Evolutionary conservation across 2,329 filamentous ascomycete species (phyloP).

Genomic region (Arthrobotrys sinensis): DNA sequence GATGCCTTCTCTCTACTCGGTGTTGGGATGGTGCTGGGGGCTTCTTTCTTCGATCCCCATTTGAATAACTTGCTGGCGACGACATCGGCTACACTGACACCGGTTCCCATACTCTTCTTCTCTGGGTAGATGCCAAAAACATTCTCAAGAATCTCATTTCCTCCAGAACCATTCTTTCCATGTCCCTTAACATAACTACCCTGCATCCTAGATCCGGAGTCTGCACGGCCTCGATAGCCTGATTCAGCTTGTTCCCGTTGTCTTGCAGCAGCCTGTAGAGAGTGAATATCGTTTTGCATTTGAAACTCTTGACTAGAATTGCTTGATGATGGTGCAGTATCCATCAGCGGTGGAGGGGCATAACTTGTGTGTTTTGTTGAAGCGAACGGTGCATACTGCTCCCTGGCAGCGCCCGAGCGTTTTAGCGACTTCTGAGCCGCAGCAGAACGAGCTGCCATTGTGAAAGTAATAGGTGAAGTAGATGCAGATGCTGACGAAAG

Average conservation of each 20-base stretch:
- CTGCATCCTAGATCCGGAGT: constrained; percentile 53
- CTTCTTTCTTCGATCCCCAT: constrained; percentile 58
- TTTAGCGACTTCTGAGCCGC: constrained; percentile 59
- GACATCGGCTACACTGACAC: constrained; percentile 58
- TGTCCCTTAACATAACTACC: constrained; percentile 37
- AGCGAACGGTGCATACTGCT: constrained; percentile 45
- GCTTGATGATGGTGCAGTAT: constrained; percentile 48
- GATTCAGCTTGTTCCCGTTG: constrained; percentile 49
- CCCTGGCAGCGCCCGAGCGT: constrained; percentile 40
- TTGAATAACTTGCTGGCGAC: constrained; percentile 60
- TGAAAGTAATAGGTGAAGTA: background rate
- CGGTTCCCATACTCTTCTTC: constrained; percentile 59
- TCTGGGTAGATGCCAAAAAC: constrained; percentile 61
- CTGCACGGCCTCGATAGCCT: constrained; percentile 48
- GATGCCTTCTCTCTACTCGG: constrained; percentile 37
- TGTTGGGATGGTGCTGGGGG: constrained; percentile 57
- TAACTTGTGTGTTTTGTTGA: constrained; percentile 32
- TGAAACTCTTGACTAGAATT: constrained; percentile 58
- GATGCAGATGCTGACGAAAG: constrained; percentile 7
- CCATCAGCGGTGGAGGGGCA: constrained; percentile 18
- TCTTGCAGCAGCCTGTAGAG: constrained; percentile 34
- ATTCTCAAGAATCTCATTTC: constrained; percentile 53
- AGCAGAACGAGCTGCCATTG: constrained; percentile 58
- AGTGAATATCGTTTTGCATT: constrained; percentile 39
- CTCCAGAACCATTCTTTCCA: constrained; percentile 40